Evolutionary conservation across 208 protist genomes (phyloP).

Genomic region (Phytomonas serpens): DNA sequence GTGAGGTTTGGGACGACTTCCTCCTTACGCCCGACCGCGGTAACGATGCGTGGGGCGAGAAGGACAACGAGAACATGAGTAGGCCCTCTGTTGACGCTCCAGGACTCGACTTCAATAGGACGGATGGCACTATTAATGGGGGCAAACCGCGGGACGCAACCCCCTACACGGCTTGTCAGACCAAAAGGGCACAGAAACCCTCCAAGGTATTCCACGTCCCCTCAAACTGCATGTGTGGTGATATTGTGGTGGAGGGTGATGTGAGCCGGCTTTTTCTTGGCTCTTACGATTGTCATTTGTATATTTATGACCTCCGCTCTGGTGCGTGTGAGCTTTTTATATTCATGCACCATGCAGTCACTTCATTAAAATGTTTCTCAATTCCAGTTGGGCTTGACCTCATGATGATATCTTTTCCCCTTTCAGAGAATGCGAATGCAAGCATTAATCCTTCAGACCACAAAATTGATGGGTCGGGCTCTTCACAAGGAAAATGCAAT

Average conservation of each 20-base stretch:
- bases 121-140: background rate
- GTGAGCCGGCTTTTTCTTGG: constrained; percentile 56
- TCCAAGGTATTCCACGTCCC: constrained; percentile 57
- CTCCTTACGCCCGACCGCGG: constrained; percentile 8
- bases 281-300: constrained; percentile 69
- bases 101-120: background rate
- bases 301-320: constrained; percentile 54
- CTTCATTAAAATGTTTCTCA: constrained; percentile 56
- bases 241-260: constrained; percentile 30
- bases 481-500: background rate
- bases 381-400: constrained; percentile 15
- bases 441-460: background rate
- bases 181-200: constrained; percentile 7
- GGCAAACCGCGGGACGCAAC: background rate
- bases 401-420: background rate
- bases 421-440: background rate
- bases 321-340: constrained; percentile 58
- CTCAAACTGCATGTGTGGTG: constrained; percentile 73
- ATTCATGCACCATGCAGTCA: constrained; percentile 68
- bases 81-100: background rate
- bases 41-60: background rate
- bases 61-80: background rate
- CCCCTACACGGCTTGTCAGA: background rate
- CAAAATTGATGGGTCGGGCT: background rate
- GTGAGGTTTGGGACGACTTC: constrained; percentile 74